A percentile compares a stretch with the other conserved stretches of the same genome.
These are phyloP conservation scores for Biscogniauxia mediterranea DNA, from an alignment of 2,329 filamentous ascomycete species.

Conservation along the genomic window DNA sequence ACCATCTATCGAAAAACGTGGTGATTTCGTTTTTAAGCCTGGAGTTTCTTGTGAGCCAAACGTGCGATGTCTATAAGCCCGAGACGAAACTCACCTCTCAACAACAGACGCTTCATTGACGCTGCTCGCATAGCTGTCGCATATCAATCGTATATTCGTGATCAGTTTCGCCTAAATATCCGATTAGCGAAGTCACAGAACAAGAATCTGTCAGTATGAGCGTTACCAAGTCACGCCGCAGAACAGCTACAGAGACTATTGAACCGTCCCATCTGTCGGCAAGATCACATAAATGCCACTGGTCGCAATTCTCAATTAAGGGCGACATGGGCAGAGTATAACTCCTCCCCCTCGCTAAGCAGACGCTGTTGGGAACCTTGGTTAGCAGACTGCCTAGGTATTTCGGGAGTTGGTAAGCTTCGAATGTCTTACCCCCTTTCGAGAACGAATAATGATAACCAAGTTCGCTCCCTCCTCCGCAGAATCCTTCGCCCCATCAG, in stretches of 20 bases:
- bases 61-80: not conserved
- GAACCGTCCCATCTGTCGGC: conserved; percentile 68
- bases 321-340: conserved; percentile 67
- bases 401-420: not conserved
- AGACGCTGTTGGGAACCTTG: conserved; percentile 47
- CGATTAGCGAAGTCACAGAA: conserved; percentile 1
- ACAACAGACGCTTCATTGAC: conserved; percentile 52
- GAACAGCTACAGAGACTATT: conserved; percentile 68
- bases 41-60: not conserved
- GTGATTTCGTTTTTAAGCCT: conserved; percentile 35
- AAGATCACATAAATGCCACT: conserved; percentile 63
- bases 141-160: conserved; percentile 55
- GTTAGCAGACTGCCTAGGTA: conserved; percentile 17
- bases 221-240: conserved; percentile 63
- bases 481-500: conserved; percentile 60
- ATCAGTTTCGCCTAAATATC: conserved; percentile 51
- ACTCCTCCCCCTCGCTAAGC: conserved; percentile 65
- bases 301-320: conserved; percentile 64
- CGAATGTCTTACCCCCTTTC: conserved; percentile 56
- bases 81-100: conserved; percentile 43
- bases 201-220: not conserved
- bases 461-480: conserved; percentile 64
- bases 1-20: conserved; percentile 34
- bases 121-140: conserved; percentile 52
- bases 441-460: conserved; percentile 70